phyloP scores from a whole-genome alignment of 352 stramenopile species.

The Globisporangium paddicum region DNA sequence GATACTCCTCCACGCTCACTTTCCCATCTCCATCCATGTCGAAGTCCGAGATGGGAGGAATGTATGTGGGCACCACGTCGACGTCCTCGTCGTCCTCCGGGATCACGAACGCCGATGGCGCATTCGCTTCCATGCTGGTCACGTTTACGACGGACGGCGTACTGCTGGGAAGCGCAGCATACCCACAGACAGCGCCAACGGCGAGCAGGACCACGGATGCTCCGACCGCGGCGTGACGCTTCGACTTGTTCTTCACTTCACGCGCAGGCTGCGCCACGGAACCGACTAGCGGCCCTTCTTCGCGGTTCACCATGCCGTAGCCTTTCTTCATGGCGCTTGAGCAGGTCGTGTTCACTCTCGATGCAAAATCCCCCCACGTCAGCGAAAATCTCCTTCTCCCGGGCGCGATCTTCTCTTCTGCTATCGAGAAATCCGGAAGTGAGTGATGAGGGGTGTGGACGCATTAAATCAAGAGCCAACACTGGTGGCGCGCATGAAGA shows the following conservation, averaged over 20 bases:
- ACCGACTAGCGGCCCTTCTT: conserved; percentile 10
- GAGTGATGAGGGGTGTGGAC: not conserved
- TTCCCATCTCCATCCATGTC: conserved; percentile 9
- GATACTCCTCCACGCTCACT: conserved; percentile 13
- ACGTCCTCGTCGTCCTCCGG: not conserved
- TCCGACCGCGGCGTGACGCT: conserved; percentile 3
- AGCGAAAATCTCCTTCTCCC: not conserved
- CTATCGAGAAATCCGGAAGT: conserved; percentile 9
- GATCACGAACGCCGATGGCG: not conserved
- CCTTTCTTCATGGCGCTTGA: conserved; percentile 5
- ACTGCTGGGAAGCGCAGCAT: conserved; percentile 6
- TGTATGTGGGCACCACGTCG: conserved; percentile 1
- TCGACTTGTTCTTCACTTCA: conserved; percentile 5
- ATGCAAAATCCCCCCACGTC: not conserved
- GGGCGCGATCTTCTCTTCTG: not conserved
- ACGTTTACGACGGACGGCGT: not conserved
- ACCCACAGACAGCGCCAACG: conserved; percentile 7
- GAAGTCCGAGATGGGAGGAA: conserved; percentile 8
- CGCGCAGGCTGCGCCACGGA: not conserved
- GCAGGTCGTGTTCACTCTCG: not conserved
- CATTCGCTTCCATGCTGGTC: conserved; percentile 1
- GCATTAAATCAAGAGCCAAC: not conserved
- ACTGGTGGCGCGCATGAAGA: not conserved
- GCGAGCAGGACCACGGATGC: conserved; percentile 11
- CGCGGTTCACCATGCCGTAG: conserved; percentile 6